Conservation (phyloP, 2,329 filamentous ascomycete genomes). For the Aspergillus aculeatus region DNA sequence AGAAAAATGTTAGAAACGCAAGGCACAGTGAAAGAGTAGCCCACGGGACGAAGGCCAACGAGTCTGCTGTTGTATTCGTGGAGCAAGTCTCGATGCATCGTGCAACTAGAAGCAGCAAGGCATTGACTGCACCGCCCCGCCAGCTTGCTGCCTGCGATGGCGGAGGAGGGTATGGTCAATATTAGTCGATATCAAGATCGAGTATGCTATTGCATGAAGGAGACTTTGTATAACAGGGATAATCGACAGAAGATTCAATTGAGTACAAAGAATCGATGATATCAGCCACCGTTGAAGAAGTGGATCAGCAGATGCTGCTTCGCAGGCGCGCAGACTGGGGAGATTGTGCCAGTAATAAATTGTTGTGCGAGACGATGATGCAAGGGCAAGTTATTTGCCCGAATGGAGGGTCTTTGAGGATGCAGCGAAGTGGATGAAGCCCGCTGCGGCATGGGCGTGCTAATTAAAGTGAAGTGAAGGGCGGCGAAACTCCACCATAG, state of each 20-base stretch:
- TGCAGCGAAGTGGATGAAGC: conserved; percentile 12
- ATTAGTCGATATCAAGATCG: background rate
- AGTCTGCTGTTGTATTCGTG: conserved; percentile 25
- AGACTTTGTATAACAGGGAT: background rate
- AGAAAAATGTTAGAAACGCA: conserved; percentile 25
- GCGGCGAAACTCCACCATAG: conserved; percentile 7
- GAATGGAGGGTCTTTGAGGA: conserved; percentile 10
- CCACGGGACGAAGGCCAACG: conserved; percentile 17
- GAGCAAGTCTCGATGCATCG: conserved; percentile 32
- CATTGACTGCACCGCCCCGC: conserved; percentile 15
- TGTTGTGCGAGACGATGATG: conserved; percentile 12
- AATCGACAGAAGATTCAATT: background rate
- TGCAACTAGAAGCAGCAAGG: conserved; percentile 27
- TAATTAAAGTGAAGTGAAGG: conserved; percentile 10
- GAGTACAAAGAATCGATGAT: background rate
- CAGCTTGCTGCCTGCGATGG: conserved; percentile 22
- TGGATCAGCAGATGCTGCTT: conserved; percentile 9
- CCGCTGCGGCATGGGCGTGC: conserved; percentile 11
- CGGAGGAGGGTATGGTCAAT: background rate
- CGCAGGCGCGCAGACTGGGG: conserved; percentile 2
- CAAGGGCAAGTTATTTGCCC: conserved; percentile 18
- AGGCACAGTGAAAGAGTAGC: conserved; percentile 22
- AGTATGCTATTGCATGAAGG: background rate
- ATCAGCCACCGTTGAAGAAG: conserved; percentile 4
- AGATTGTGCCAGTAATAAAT: conserved; percentile 5